Conservation (phyloP, 2,329 filamentous ascomycete genomes). For the Cytospora schulzeri region DNA sequence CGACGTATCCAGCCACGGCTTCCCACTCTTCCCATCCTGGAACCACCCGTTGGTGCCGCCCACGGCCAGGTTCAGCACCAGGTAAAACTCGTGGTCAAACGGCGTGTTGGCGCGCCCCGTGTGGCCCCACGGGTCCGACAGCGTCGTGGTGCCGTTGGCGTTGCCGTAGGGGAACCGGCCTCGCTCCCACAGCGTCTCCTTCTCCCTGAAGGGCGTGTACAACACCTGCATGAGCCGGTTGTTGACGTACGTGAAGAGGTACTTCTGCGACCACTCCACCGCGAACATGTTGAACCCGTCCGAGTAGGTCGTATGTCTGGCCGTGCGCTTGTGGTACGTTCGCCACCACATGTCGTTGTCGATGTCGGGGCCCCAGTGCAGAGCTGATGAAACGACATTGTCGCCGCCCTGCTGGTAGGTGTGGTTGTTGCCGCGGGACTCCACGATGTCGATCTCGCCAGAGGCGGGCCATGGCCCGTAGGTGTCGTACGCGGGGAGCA, state of each 20-base stretch:
- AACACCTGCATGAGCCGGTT: constrained; percentile 77
- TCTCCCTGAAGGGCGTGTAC: constrained; percentile 72
- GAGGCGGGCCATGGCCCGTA: constrained; percentile 80
- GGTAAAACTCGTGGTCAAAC: constrained; percentile 75
- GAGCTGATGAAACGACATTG: constrained; percentile 75
- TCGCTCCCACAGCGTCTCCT: constrained; percentile 66
- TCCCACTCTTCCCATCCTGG: constrained; percentile 67
- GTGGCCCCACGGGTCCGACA: constrained; percentile 64
- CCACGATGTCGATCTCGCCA: constrained; percentile 82
- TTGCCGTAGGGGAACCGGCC: constrained; percentile 67
- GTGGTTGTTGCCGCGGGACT: constrained; percentile 81
- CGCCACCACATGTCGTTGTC: constrained; percentile 80
- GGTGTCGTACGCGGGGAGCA: constrained; percentile 72
- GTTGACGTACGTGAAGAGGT: constrained; percentile 85
- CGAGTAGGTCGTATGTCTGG: constrained; percentile 74
- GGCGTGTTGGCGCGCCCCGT: constrained; percentile 66
- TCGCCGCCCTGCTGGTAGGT: constrained; percentile 76
- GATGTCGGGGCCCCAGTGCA: constrained; percentile 79
- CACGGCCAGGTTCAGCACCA: constrained; percentile 75
- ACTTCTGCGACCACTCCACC: constrained; percentile 85
- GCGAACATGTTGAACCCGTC: constrained; percentile 74
- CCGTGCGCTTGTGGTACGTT: constrained; percentile 75
- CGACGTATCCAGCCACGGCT: constrained; percentile 77
- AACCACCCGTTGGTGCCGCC: constrained; percentile 86
- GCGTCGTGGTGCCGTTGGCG: constrained; percentile 67